These are phyloP conservation scores for Lactifluus hygrophoroides DNA, from an alignment of 768 basidiomycete genomes.

Conservation along the genomic window DNA sequence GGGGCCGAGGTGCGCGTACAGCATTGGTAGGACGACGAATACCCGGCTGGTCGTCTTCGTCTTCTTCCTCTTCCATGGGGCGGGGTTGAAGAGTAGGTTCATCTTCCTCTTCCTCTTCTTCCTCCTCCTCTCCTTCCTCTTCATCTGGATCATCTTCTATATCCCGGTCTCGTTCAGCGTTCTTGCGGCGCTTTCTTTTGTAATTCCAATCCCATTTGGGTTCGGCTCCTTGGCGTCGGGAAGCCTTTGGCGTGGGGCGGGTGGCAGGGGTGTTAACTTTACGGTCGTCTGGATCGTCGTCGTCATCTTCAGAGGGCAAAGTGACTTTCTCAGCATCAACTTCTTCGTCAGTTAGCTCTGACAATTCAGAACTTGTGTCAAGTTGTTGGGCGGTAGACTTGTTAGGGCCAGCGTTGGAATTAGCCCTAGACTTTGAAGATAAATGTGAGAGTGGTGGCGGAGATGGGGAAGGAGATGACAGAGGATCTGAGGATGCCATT, in stretches of 20 bases:
- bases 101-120: constrained; percentile 33
- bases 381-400: constrained; percentile 31
- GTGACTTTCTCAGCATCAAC: constrained; percentile 38
- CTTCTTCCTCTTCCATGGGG: constrained; percentile 40
- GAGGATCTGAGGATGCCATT: constrained; percentile 52
- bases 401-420: constrained; percentile 23
- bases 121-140: constrained; percentile 42
- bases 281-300: constrained; percentile 18
- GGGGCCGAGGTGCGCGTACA: constrained; percentile 16
- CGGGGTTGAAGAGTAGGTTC: constrained; percentile 26
- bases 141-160: constrained; percentile 30
- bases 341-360: constrained; percentile 78
- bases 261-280: constrained; percentile 20
- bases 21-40: constrained; percentile 17
- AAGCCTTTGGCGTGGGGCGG: constrained; percentile 32
- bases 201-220: constrained; percentile 85
- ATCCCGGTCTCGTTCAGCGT: constrained; percentile 28
- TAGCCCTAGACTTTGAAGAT: constrained; percentile 17
- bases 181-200: constrained; percentile 23
- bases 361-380: constrained; percentile 68
- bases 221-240: constrained; percentile 64
- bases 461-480: constrained; percentile 62
- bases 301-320: constrained; percentile 8
- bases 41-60: constrained; percentile 24
- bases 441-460: constrained; percentile 36